Conservation (phyloP, 164 flowering plant genomes). For the Santalum album region DNA sequence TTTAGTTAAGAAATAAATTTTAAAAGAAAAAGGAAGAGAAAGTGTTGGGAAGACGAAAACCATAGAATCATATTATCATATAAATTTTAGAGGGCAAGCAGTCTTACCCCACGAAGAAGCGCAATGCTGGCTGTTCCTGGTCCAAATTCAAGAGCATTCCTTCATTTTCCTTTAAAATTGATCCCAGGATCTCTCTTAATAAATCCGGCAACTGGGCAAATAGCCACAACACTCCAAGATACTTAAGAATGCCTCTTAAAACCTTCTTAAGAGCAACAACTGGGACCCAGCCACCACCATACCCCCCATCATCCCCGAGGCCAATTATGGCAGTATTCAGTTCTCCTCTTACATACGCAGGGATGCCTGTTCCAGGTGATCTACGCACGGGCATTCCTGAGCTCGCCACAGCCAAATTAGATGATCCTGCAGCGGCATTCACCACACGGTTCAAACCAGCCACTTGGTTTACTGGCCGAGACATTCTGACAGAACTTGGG, state of each 20-base stretch:
- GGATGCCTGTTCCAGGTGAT: slow-evolving; percentile 62
- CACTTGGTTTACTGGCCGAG: slow-evolving; percentile 53
- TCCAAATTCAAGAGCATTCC: slow-evolving; percentile 92
- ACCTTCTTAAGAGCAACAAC: slow-evolving; percentile 97
- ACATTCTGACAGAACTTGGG: slow-evolving; percentile 37
- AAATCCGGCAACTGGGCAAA: slow-evolving; percentile 97
- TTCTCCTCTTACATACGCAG: slow-evolving; percentile 90
- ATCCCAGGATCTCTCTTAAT: slow-evolving; percentile 81
- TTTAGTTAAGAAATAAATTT: too few species aligned
- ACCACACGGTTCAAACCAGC: slow-evolving; percentile 45
- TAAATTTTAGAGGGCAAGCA: not conserved
- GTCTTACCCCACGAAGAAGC: slow-evolving; percentile 95
- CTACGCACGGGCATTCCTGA: slow-evolving; percentile 66
- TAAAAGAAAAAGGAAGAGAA: too few species aligned
- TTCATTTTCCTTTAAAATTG: slow-evolving; percentile 90
- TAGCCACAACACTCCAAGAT: slow-evolving; percentile 96
- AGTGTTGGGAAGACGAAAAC: not conserved
- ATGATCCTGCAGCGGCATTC: slow-evolving; percentile 39
- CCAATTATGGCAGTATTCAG: slow-evolving; percentile 98
- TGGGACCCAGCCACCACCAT: slow-evolving; percentile 99
- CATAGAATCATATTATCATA: not conserved
- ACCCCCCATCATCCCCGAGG: slow-evolving; percentile 99
- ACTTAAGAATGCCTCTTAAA: slow-evolving; percentile 87
- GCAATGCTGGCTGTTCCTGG: slow-evolving; percentile 98
- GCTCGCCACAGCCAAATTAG: slow-evolving; percentile 41